Conservation (phyloP, 768 basidiomycete species). For the Trametes maxima region DNA sequence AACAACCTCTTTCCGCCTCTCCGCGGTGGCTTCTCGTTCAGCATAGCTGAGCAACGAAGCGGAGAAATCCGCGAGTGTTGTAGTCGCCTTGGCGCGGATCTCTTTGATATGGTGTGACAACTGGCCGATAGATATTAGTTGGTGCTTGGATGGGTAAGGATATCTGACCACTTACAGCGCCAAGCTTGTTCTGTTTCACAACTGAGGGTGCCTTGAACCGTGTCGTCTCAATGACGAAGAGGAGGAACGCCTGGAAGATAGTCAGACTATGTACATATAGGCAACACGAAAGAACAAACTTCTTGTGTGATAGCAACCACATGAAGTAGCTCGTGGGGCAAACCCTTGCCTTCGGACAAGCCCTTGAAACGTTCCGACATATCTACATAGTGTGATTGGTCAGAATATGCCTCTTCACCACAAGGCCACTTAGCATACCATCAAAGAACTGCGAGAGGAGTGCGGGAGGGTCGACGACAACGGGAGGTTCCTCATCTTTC, state of each 20-base stretch:
- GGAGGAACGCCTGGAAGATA: slow-evolving; percentile 60
- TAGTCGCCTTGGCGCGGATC: slow-evolving; percentile 54
- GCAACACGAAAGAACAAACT: slow-evolving; percentile 38
- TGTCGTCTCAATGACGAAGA: slow-evolving; percentile 67
- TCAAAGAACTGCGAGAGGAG: slow-evolving; percentile 62
- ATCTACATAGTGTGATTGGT: slow-evolving; percentile 38
- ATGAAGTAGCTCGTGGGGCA: slow-evolving; percentile 66
- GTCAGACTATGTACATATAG: background rate
- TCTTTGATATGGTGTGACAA: slow-evolving; percentile 68
- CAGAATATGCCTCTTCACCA: background rate
- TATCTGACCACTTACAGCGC: slow-evolving; percentile 50
- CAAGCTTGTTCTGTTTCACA: slow-evolving; percentile 73
- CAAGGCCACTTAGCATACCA: slow-evolving; percentile 39
- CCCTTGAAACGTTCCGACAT: slow-evolving; percentile 56
- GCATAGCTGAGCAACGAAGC: slow-evolving; percentile 48
- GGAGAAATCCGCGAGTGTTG: slow-evolving; percentile 61
- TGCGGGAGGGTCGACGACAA: slow-evolving; percentile 62
- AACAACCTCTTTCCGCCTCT: slow-evolving; percentile 53
- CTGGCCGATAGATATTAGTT: slow-evolving; percentile 38
- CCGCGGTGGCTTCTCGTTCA: slow-evolving; percentile 55
- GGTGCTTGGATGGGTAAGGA: background rate
- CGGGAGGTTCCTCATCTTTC: slow-evolving; percentile 73
- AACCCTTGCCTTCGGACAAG: slow-evolving; percentile 39
- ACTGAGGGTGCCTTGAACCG: slow-evolving; percentile 74
- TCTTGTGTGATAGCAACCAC: slow-evolving; percentile 76